Percentiles rank a stretch among this genome's conserved stretches.
phyloP scores from a whole-genome alignment of 2,329 filamentous ascomycete species.

The Aspergillus sojae region DNA sequence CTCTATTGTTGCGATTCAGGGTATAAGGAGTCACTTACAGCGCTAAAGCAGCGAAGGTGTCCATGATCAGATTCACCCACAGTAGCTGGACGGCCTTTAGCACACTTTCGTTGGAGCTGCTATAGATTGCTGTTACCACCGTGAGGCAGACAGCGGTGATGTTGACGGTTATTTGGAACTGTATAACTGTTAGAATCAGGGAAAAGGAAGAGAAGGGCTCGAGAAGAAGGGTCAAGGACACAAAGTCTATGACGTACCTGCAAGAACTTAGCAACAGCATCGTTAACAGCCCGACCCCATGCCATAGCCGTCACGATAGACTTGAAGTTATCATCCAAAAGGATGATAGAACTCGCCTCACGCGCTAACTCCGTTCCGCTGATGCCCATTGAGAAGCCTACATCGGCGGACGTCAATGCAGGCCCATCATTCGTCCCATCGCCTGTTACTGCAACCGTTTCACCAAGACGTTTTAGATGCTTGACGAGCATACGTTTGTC shows the following conservation, averaged over 20 bases:
- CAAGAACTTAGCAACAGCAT: conserved; percentile 66
- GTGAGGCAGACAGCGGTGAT: conserved; percentile 83
- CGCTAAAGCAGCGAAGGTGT: conserved; percentile 14
- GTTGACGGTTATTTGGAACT: conserved; percentile 71
- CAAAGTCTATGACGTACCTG: conserved; percentile 38
- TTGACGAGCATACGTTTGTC: conserved; percentile 65
- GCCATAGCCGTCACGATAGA: conserved; percentile 65
- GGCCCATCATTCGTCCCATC: conserved; percentile 67
- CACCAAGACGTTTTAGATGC: conserved; percentile 59
- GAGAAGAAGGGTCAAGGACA: background rate
- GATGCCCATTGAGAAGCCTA: conserved; percentile 67
- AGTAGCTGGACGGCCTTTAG: conserved; percentile 84
- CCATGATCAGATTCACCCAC: conserved; percentile 90
- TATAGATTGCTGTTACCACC: conserved; percentile 77
- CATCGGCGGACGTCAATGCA: conserved; percentile 63
- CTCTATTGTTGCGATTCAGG: background rate
- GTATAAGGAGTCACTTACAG: conserved; percentile 1
- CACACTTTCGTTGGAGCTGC: conserved; percentile 65
- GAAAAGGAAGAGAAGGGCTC: too few species aligned
- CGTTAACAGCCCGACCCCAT: conserved; percentile 68
- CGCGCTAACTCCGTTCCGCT: conserved; percentile 66
- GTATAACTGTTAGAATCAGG: background rate
- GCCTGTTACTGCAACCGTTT: conserved; percentile 63
- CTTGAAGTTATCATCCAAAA: conserved; percentile 66
- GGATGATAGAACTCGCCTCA: conserved; percentile 65